phyloP scores from a whole-genome alignment of 768 basidiomycete species.

The Agrocybe praecox region DNA sequence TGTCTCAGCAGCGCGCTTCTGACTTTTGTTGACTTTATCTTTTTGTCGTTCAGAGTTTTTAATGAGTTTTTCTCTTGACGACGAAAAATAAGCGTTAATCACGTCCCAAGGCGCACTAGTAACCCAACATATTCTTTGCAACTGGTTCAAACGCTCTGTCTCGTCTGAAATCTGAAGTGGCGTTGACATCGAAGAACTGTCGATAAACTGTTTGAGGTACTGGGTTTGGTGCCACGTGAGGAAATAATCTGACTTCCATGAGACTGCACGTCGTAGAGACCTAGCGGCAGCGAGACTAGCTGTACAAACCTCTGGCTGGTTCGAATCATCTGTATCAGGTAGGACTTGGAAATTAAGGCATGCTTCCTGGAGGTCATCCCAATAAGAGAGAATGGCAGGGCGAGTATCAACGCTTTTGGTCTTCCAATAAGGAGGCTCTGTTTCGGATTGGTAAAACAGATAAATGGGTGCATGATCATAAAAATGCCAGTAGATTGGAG shows the following conservation, averaged over 20 bases:
- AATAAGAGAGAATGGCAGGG: conserved; percentile 49
- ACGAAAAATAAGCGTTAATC: conserved; percentile 46
- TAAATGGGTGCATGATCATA: conserved; percentile 55
- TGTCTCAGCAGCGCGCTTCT: conserved; percentile 38
- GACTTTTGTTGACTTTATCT: conserved; percentile 31
- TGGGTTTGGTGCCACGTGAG: conserved; percentile 70
- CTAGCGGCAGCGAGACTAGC: conserved; percentile 36
- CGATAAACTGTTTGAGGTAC: conserved; percentile 58
- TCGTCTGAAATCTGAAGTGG: conserved; percentile 52
- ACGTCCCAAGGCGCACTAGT: conserved; percentile 56
- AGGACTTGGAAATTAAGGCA: conserved; percentile 38
- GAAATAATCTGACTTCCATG: conserved; percentile 65
- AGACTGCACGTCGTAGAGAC: conserved; percentile 57
- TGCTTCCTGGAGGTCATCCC: conserved; percentile 55
- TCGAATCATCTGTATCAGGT: conserved; percentile 1
- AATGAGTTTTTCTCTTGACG: conserved; percentile 38
- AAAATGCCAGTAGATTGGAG: conserved; percentile 69
- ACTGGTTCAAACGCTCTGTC: conserved; percentile 27
- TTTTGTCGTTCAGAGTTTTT: conserved; percentile 47
- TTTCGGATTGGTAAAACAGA: conserved; percentile 58
- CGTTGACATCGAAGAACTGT: conserved; percentile 42
- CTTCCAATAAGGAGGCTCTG: conserved; percentile 57
- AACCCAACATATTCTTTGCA: conserved; percentile 53
- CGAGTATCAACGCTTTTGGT: conserved; percentile 41
- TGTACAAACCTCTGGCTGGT: conserved; percentile 13